These are phyloP conservation scores for Hawksworthiomyces lignivorus DNA, from an alignment of 2,329 filamentous ascomycete species.

Conservation along the genomic window DNA sequence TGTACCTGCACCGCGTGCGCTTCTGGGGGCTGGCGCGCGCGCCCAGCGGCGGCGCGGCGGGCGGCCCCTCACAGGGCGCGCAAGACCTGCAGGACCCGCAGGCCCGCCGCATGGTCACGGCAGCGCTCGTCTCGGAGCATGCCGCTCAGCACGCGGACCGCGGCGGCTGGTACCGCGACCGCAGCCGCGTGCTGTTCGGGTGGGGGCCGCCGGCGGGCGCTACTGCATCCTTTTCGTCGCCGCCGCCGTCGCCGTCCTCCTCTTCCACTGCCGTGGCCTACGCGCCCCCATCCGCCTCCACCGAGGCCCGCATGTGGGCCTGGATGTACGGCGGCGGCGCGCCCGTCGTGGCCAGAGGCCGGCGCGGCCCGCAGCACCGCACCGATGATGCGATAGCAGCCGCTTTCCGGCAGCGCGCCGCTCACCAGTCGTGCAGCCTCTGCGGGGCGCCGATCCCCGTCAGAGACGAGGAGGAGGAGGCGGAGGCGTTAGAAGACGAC, in stretches of 20 bases:
- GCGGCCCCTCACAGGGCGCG: no score
- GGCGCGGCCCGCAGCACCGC: background rate
- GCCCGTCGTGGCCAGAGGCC: slow-evolving; percentile 29
- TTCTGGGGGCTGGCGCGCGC: slow-evolving; percentile 47
- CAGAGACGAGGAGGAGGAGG: slow-evolving; percentile 2
- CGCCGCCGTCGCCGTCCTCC: no score
- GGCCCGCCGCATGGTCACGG: slow-evolving; percentile 30
- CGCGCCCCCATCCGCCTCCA: slow-evolving; percentile 2
- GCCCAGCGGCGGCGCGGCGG: slow-evolving; percentile 38
- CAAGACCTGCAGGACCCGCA: no score
- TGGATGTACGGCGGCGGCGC: slow-evolving; percentile 51
- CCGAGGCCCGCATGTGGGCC: slow-evolving; percentile 48
- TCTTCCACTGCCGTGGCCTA: background rate
- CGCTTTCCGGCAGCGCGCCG: slow-evolving; percentile 16
- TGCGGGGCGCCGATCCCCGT: slow-evolving; percentile 29
- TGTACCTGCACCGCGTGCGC: slow-evolving; percentile 42
- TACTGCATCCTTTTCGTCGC: no score
- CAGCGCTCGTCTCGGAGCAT: slow-evolving; percentile 41
- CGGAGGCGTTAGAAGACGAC: slow-evolving; percentile 11
- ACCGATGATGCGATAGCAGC: no score
- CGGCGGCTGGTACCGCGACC: slow-evolving; percentile 26
- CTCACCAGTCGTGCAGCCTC: slow-evolving; percentile 38
- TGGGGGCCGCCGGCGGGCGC: slow-evolving; percentile 7
- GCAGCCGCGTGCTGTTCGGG: slow-evolving; percentile 31
- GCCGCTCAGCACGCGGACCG: slow-evolving; percentile 42